phyloP scores from a whole-genome alignment of 352 stramenopile species.

The Pythium monospermum region DNA sequence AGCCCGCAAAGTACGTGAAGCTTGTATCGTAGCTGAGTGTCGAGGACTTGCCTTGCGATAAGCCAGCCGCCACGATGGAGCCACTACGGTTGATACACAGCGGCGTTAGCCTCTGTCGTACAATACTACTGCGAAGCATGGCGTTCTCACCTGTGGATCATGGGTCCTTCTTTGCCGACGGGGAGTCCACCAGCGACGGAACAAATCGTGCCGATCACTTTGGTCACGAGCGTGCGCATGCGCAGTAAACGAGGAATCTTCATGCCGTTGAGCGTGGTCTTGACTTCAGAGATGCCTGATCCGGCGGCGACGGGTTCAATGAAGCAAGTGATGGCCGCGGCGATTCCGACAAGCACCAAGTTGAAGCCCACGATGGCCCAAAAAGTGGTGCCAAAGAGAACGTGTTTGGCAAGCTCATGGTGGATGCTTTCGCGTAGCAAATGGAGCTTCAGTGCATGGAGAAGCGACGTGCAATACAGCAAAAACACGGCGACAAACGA shows the following conservation, averaged over 20 bases:
- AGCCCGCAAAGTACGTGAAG: conserved; percentile 83
- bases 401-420: conserved; percentile 47
- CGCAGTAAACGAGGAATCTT: conserved; percentile 79
- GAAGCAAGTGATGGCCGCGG: conserved; percentile 69
- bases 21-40: conserved; percentile 70
- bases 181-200: conserved; percentile 79
- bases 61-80: conserved; percentile 63
- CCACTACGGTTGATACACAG: no score
- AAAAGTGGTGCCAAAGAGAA: conserved; percentile 73
- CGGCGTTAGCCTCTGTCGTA: no score
- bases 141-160: conserved; percentile 81
- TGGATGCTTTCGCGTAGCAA: conserved; percentile 60
- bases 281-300: conserved; percentile 91
- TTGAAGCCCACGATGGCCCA: conserved; percentile 69
- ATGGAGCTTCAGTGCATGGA: conserved; percentile 67
- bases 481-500: conserved; percentile 73
- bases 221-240: conserved; percentile 79
- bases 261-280: conserved; percentile 91
- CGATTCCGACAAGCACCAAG: conserved; percentile 60
- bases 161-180: conserved; percentile 90
- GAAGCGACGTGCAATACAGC: conserved; percentile 70
- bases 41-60: conserved; percentile 76
- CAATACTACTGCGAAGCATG: no score
- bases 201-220: conserved; percentile 86
- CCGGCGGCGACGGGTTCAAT: conserved; percentile 71